phyloP scores from a whole-genome alignment of 2,329 filamentous ascomycete genomes.

The Colletotrichum musae region DNA sequence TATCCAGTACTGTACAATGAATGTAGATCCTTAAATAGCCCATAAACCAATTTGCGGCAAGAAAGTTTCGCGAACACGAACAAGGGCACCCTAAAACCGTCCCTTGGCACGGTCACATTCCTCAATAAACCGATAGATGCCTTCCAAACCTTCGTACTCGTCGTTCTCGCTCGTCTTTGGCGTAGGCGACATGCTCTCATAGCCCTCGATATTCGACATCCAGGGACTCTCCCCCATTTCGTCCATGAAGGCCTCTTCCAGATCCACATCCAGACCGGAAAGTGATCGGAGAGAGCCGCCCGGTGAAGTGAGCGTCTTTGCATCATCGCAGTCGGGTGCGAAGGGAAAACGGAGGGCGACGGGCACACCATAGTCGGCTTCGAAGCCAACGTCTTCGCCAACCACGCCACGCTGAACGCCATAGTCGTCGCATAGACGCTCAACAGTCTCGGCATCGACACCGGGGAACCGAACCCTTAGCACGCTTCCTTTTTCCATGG shows the following conservation, averaged over 20 bases:
- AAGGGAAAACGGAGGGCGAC: slow-evolving; percentile 90
- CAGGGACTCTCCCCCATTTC: slow-evolving; percentile 64
- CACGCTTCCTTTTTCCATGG: slow-evolving; percentile 74
- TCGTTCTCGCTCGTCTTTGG: slow-evolving; percentile 59
- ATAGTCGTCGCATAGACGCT: slow-evolving; percentile 87
- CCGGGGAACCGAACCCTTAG: slow-evolving; percentile 92
- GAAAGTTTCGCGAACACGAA: not conserved
- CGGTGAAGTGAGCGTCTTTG: slow-evolving; percentile 59
- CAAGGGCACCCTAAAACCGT: slow-evolving; percentile 45
- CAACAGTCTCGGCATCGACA: slow-evolving; percentile 86
- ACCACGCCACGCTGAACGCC: slow-evolving; percentile 86
- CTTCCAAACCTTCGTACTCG: slow-evolving; percentile 69
- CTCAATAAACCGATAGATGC: slow-evolving; percentile 71
- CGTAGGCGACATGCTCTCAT: slow-evolving; percentile 64
- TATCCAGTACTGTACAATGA: slow-evolving; percentile 42
- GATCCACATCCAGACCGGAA: slow-evolving; percentile 52
- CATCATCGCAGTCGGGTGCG: slow-evolving; percentile 69
- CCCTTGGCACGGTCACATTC: slow-evolving; percentile 66
- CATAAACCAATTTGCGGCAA: slow-evolving; percentile 8
- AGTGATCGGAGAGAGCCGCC: slow-evolving; percentile 64
- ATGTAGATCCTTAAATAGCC: slow-evolving; percentile 41
- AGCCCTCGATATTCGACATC: slow-evolving; percentile 63
- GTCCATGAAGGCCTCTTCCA: slow-evolving; percentile 56
- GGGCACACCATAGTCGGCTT: slow-evolving; percentile 74
- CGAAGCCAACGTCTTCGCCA: slow-evolving; percentile 82